Evolutionary conservation across 345 rosid genomes (phyloP).

Genomic region (Eucalyptus marginata): DNA sequence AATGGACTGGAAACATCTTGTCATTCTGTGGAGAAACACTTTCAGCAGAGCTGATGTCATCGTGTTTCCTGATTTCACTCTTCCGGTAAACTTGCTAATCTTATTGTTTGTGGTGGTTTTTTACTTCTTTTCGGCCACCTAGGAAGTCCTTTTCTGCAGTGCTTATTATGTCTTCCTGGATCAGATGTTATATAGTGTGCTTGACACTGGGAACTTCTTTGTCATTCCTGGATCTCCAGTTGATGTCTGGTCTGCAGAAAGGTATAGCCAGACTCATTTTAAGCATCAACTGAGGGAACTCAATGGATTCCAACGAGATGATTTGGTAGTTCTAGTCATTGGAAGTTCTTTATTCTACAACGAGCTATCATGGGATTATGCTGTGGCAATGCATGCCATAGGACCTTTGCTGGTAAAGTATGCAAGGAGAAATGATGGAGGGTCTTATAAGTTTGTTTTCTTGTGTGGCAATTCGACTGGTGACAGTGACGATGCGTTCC

Average conservation of each 20-base stretch:
- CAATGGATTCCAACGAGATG: constrained; percentile 49
- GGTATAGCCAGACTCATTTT: constrained; percentile 39
- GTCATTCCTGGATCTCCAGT: constrained; percentile 89
- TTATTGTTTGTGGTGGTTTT: background rate
- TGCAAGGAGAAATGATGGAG: constrained; percentile 53
- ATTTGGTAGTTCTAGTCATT: constrained; percentile 67
- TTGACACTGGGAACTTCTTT: constrained; percentile 93
- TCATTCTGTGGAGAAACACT: constrained; percentile 63
- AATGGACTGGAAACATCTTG: constrained; percentile 47
- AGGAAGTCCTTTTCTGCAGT: constrained; percentile 7
- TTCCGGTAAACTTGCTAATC: constrained; percentile 48
- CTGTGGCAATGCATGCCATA: constrained; percentile 66
- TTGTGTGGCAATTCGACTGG: constrained; percentile 76
- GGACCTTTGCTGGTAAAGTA: constrained; percentile 75
- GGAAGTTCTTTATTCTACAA: constrained; percentile 79
- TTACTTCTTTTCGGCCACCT: background rate
- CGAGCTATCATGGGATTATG: constrained; percentile 79
- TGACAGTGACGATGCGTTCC: constrained; percentile 51
- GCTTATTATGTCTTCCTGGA: constrained; percentile 12
- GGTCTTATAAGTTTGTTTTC: constrained; percentile 68
- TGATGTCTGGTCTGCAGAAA: constrained; percentile 91
- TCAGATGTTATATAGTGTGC: constrained; percentile 90
- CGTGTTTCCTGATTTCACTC: constrained; percentile 70
- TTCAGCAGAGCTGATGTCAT: constrained; percentile 70
- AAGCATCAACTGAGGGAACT: constrained; percentile 50